These are phyloP conservation scores for Curvularia hawaiiensis DNA, from an alignment of 2,329 filamentous ascomycete species.

Conservation along the genomic window DNA sequence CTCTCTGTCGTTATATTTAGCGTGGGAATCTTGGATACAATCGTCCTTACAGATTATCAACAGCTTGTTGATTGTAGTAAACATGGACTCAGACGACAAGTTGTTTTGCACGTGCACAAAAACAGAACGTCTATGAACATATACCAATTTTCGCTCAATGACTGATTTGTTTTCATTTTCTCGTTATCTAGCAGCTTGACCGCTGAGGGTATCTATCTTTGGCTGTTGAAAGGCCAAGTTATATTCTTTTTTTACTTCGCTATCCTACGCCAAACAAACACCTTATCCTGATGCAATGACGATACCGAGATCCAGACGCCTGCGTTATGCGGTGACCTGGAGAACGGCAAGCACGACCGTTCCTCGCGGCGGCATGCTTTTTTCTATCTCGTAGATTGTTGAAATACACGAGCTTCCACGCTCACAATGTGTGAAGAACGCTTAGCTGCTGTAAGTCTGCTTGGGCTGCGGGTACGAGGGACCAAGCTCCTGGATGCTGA, in stretches of 20 bases:
- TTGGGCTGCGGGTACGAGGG: slow-evolving; percentile 70
- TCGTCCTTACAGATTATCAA: neutral
- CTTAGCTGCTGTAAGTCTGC: slow-evolving; percentile 49
- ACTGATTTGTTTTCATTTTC: slow-evolving; percentile 1
- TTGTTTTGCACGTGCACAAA: neutral
- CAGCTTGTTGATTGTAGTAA: neutral
- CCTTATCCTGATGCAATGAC: slow-evolving; percentile 4
- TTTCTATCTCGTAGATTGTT: slow-evolving; percentile 49
- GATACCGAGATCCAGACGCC: slow-evolving; percentile 1
- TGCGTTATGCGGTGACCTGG: neutral
- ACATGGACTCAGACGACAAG: neutral
- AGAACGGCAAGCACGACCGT: slow-evolving; percentile 4
- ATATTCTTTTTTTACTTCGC: slow-evolving; percentile 5
- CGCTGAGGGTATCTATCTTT: slow-evolving; percentile 26
- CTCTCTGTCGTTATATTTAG: slow-evolving; percentile 6
- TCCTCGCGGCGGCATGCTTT: slow-evolving; percentile 18
- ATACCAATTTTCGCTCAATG: neutral
- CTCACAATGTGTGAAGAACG: slow-evolving; percentile 31
- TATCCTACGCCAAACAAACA: slow-evolving; percentile 10
- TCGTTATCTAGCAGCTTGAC: slow-evolving; percentile 9
- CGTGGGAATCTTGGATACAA: slow-evolving; percentile 1
- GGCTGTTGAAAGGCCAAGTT: slow-evolving; percentile 30
- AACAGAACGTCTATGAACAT: neutral
- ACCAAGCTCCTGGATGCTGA: slow-evolving; percentile 94
- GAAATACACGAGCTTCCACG: slow-evolving; percentile 47